These are phyloP conservation scores for Leccinum subgranulosum DNA, from an alignment of 768 basidiomycete genomes.

Conservation along the genomic window DNA sequence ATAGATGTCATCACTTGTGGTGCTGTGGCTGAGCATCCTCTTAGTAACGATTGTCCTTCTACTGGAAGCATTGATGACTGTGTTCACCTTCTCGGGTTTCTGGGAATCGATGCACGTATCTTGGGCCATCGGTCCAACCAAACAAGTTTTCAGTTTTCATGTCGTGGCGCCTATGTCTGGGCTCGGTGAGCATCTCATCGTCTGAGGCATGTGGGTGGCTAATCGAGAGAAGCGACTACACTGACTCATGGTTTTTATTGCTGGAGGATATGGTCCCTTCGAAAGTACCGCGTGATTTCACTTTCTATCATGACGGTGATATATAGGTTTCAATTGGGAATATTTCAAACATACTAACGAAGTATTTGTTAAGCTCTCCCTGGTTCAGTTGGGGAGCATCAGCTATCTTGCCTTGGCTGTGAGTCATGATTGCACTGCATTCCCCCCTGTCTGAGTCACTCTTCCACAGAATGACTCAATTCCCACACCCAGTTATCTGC, in stretches of 20 bases:
- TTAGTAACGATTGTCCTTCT: constrained; percentile 11
- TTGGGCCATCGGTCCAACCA: too few relatives aligned
- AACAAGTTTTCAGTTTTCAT: too few relatives aligned
- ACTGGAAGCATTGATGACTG: constrained; percentile 15
- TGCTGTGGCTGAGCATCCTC: too few relatives aligned
- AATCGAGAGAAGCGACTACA: too few relatives aligned
- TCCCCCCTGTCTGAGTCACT: too few relatives aligned
- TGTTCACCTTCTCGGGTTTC: constrained; percentile 10
- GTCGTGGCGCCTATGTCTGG: not conserved
- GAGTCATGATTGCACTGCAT: not conserved
- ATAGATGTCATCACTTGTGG: not conserved
- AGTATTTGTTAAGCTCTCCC: constrained; percentile 13
- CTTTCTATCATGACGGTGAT: not conserved
- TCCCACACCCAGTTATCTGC: too few relatives aligned
- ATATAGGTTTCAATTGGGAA: not conserved
- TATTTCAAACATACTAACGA: not conserved
- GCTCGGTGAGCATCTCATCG: not conserved
- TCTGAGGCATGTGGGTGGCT: too few relatives aligned
- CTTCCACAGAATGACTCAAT: not conserved
- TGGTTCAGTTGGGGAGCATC: constrained; percentile 17
- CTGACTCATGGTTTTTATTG: too few relatives aligned
- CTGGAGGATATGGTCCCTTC: too few relatives aligned
- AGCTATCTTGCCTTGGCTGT: not conserved
- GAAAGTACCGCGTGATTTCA: constrained; percentile 7
- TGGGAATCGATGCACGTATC: not conserved